These are phyloP conservation scores for Mycocentrospora acerina DNA, from an alignment of 2,329 filamentous ascomycete genomes.

Conservation along the genomic window DNA sequence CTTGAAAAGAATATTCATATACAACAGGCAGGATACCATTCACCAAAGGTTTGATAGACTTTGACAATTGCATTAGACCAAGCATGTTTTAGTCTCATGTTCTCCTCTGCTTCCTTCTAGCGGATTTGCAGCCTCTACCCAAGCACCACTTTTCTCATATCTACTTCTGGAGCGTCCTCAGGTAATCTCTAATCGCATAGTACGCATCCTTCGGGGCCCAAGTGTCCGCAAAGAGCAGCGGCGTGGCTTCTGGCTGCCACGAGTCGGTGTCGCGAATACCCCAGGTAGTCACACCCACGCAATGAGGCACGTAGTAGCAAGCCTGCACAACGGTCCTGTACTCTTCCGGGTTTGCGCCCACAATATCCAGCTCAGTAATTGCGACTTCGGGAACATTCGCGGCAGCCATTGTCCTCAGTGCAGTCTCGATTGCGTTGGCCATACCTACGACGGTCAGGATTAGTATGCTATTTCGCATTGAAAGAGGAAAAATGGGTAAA, in stretches of 20 bases:
- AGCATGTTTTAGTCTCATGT: too few species aligned
- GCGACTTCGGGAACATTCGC: constrained; percentile 58
- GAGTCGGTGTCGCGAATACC: constrained; percentile 48
- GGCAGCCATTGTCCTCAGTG: constrained; percentile 56
- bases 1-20: too few species aligned
- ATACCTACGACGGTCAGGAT: constrained; percentile 1
- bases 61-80: too few species aligned
- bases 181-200: constrained; percentile 12
- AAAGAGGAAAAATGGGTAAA: too few species aligned
- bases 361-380: constrained; percentile 70
- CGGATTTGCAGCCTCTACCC: too few species aligned
- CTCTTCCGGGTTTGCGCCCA: constrained; percentile 56
- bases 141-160: too few species aligned
- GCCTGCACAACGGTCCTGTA: constrained; percentile 58
- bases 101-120: too few species aligned
- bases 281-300: constrained; percentile 68
- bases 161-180: too few species aligned
- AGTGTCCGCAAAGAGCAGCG: constrained; percentile 46
- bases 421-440: constrained; percentile 49
- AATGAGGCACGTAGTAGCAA: constrained; percentile 60
- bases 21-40: too few species aligned
- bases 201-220: constrained; percentile 47
- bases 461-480: too few species aligned
- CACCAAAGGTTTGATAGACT: too few species aligned
- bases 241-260: constrained; percentile 43